These are phyloP conservation scores for Fagus crenata DNA, from an alignment of 306 rosid genomes.

Conservation along the genomic window DNA sequence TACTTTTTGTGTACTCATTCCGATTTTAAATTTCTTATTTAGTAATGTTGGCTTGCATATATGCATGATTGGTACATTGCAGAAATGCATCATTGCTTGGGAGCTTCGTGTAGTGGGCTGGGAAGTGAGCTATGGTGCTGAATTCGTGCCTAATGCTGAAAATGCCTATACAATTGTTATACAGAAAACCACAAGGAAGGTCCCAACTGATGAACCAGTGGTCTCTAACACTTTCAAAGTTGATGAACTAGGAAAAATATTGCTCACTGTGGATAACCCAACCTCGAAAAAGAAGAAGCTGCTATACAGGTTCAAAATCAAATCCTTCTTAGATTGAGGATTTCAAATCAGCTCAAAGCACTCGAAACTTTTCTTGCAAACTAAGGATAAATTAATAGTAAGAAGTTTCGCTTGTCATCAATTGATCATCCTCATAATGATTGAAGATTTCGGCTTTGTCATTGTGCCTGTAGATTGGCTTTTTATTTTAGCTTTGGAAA, in stretches of 20 bases:
- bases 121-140: constrained; percentile 87
- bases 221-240: constrained; percentile 68
- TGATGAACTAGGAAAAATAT: constrained; percentile 71
- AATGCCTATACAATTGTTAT: constrained; percentile 62
- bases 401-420: constrained; percentile 31
- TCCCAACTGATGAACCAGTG: constrained; percentile 76
- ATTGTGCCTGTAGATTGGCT: constrained; percentile 42
- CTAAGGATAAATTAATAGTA: constrained; percentile 27
- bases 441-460: constrained; percentile 33
- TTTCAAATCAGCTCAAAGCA: background rate
- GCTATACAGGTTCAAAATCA: constrained; percentile 90
- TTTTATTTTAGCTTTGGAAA: constrained; percentile 5
- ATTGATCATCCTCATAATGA: constrained; percentile 30
- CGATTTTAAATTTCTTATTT: constrained; percentile 3
- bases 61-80: constrained; percentile 34
- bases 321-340: constrained; percentile 55
- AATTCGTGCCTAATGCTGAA: constrained; percentile 71
- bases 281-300: constrained; percentile 77
- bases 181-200: constrained; percentile 74
- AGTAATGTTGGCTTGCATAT: background rate
- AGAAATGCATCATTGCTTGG: constrained; percentile 89
- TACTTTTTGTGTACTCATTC: constrained; percentile 3
- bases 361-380: constrained; percentile 13
- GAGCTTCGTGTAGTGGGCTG: constrained; percentile 97
- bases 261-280: constrained; percentile 81